Evolutionary conservation across 164 flowering plant genomes (phyloP).

Genomic region (Piper betle): DNA sequence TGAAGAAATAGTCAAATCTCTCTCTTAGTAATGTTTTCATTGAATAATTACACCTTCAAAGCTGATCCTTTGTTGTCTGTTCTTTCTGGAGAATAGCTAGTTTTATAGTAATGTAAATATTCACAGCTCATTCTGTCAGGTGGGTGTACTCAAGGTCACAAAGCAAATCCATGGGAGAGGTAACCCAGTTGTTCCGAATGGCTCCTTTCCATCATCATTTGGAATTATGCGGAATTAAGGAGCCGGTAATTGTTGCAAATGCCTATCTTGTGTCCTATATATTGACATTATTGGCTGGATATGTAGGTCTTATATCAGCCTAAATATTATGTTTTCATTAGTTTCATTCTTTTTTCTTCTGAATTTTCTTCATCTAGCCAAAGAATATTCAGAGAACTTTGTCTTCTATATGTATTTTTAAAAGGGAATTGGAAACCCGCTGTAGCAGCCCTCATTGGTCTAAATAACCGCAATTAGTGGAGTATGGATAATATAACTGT

Average conservation of each 20-base stretch:
- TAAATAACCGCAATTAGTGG: too few species aligned
- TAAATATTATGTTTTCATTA: conserved; percentile 9
- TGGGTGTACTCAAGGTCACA: conserved; percentile 37
- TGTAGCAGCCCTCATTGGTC: too few species aligned
- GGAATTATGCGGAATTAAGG: conserved; percentile 45
- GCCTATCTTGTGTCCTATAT: conserved; percentile 46
- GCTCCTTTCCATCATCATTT: conserved; percentile 74
- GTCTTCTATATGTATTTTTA: too few species aligned
- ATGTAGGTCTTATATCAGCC: conserved; percentile 69
- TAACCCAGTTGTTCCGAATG: conserved; percentile 44
- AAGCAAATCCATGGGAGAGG: conserved; percentile 37
- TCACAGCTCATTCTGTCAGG: conserved; percentile 19
- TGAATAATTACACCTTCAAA: neutral
- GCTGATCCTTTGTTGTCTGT: neutral
- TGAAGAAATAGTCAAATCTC: neutral
- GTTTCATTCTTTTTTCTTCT: too few species aligned
- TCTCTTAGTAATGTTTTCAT: neutral
- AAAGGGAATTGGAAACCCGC: too few species aligned
- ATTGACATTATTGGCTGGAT: conserved; percentile 55
- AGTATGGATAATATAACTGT: too few species aligned
- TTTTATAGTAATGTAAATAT: conserved; percentile 6
- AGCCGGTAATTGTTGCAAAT: conserved; percentile 52
- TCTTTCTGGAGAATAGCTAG: neutral
- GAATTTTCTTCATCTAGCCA: too few species aligned
- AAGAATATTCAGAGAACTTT: too few species aligned